phyloP scores from a whole-genome alignment of 2,329 filamentous ascomycete genomes.

The Sporothrix pallida region DNA sequence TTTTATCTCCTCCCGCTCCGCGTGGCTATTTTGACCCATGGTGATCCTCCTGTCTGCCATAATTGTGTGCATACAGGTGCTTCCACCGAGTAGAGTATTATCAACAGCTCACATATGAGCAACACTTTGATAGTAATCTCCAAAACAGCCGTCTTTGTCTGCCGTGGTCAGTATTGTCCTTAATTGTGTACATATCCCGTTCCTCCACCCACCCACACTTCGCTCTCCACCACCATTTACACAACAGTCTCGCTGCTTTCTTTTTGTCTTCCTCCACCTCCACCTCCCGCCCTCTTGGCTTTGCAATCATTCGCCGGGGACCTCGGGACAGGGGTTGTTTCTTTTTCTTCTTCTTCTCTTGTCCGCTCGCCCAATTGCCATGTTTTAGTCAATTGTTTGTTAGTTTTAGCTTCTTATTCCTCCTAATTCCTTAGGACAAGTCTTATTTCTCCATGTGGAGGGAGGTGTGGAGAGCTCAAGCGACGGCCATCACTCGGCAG shows the following conservation, averaged over 20 bases:
- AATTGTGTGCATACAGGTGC: background rate
- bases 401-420: no score
- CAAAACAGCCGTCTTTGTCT: background rate
- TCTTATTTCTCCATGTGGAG: no score
- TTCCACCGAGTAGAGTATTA: no score
- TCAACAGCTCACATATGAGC: no score
- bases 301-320: background rate
- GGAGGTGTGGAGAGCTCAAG: no score
- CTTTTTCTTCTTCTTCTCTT: background rate
- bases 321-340: slow-evolving; percentile 5
- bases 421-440: no score
- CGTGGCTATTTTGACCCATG: slow-evolving; percentile 11
- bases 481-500: no score
- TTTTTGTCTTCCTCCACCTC: background rate
- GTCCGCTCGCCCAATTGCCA: background rate
- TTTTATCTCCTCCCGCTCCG: background rate
- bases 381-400: background rate
- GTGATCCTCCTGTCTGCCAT: background rate
- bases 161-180: background rate
- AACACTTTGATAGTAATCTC: no score
- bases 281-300: background rate
- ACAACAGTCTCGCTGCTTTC: background rate
- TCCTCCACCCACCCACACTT: background rate
- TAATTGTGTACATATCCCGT: slow-evolving; percentile 21
- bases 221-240: background rate